A percentile compares a stretch with the other conserved stretches of the same genome.
These are phyloP conservation scores for Xerocomellus chrysenteron DNA, from an alignment of 768 basidiomycete genomes.

Conservation along the genomic window DNA sequence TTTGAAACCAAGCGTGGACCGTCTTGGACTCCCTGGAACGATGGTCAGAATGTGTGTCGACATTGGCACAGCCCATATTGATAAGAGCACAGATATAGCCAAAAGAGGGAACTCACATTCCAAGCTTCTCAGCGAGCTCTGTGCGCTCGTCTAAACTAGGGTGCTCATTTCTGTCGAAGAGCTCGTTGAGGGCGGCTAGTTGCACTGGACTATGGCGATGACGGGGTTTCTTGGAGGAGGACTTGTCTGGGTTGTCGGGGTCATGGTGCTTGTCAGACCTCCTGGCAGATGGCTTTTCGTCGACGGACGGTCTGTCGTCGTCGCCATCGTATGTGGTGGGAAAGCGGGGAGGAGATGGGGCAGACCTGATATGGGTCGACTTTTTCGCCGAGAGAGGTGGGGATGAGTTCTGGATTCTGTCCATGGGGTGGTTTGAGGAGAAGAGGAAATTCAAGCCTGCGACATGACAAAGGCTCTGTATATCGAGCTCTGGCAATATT, in stretches of 20 bases:
- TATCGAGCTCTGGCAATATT: constrained; percentile 40
- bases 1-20: constrained; percentile 86
- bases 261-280: constrained; percentile 25
- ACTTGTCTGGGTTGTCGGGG: constrained; percentile 24
- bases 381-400: constrained; percentile 15
- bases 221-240: constrained; percentile 63
- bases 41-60: constrained; percentile 9
- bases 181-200: constrained; percentile 72
- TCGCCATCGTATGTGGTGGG: constrained; percentile 16
- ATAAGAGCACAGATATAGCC: constrained; percentile 24
- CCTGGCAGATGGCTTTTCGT: constrained; percentile 27
- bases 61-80: constrained; percentile 11
- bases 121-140: constrained; percentile 66
- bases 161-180: constrained; percentile 76
- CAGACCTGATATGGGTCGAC: constrained; percentile 6
- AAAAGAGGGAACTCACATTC: constrained; percentile 59
- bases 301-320: constrained; percentile 20
- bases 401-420: constrained; percentile 17
- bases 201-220: constrained; percentile 74
- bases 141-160: constrained; percentile 68
- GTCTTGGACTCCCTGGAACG: constrained; percentile 74
- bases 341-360: constrained; percentile 11
- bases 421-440: constrained; percentile 29
- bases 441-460: constrained; percentile 35
- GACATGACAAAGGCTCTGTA: constrained; percentile 41